These are phyloP conservation scores for Barnettozyma salicaria DNA, from an alignment of 805 yeast species.

Conservation along the genomic window DNA sequence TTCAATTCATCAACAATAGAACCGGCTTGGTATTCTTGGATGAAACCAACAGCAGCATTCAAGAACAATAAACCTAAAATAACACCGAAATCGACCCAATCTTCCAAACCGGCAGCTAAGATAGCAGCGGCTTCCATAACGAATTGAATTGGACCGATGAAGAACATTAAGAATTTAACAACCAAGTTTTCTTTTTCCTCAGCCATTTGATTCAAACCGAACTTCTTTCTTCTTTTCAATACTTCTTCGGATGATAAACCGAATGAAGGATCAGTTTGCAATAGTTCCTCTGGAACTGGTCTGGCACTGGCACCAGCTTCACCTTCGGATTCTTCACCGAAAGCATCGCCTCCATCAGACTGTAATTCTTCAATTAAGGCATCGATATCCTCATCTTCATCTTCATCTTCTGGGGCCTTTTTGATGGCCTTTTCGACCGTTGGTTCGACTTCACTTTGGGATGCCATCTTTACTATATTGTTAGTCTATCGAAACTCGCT, in stretches of 20 bases:
- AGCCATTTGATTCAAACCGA: conserved; percentile 84
- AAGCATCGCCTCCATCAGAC: conserved; percentile 51
- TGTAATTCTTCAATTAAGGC: conserved; percentile 75
- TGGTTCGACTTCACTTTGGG: conserved; percentile 34
- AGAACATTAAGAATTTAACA: conserved; percentile 78
- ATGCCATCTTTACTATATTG: conserved; percentile 21
- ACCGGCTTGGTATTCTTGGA: conserved; percentile 97
- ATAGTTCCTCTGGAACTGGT: conserved; percentile 80
- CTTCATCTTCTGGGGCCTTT: conserved; percentile 48
- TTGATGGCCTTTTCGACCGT: conserved; percentile 49
- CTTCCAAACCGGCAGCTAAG: conserved; percentile 92
- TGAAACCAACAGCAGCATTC: conserved; percentile 92
- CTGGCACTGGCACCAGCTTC: conserved; percentile 55
- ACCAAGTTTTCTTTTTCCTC: conserved; percentile 80
- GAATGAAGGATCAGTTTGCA: conserved; percentile 71
- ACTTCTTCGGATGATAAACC: conserved; percentile 83
- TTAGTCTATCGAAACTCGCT: conserved; percentile 3
- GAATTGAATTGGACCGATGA: conserved; percentile 94
- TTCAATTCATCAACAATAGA: conserved; percentile 94
- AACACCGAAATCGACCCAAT: conserved; percentile 99
- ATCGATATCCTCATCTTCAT: conserved; percentile 64
- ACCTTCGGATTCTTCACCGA: conserved; percentile 40
- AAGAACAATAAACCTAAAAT: conserved; percentile 80
- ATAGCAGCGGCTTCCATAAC: conserved; percentile 97
- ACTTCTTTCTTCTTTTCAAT: conserved; percentile 78